phyloP scores from a whole-genome alignment of 2,329 filamentous ascomycete genomes.

The Penicillium glabrum region DNA sequence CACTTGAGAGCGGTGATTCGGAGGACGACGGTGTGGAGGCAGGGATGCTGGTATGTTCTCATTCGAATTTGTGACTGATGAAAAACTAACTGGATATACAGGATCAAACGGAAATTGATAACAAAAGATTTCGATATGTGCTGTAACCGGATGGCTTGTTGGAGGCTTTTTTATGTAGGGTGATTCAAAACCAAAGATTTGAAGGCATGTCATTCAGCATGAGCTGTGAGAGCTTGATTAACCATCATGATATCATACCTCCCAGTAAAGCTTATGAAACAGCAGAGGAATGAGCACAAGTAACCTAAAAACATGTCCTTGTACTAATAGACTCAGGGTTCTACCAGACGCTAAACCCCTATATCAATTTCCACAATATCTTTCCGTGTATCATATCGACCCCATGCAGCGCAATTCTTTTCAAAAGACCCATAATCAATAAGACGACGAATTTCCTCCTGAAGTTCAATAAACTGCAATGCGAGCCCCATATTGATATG shows the following conservation, averaged over 20 bases:
- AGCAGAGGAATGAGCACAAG: too few species aligned
- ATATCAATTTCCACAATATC: background rate
- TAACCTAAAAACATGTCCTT: background rate
- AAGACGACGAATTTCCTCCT: too few species aligned
- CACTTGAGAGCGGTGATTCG: conserved; percentile 40
- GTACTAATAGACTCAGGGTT: background rate
- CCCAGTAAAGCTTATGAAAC: too few species aligned
- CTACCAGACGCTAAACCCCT: background rate
- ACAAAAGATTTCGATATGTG: conserved; percentile 55
- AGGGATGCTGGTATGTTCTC: conserved; percentile 49
- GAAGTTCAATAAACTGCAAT: too few species aligned
- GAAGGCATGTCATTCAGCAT: too few species aligned
- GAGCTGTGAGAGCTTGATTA: too few species aligned
- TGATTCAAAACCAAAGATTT: background rate
- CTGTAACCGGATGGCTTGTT: conserved; percentile 29
- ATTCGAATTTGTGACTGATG: background rate
- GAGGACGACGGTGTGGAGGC: conserved; percentile 54
- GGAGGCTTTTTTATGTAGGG: background rate
- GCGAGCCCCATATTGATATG: too few species aligned
- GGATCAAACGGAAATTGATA: conserved; percentile 57
- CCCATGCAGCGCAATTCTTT: background rate
- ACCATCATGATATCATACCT: too few species aligned
- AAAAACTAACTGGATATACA: conserved; percentile 1
- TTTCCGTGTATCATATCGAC: background rate
- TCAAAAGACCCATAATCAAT: too few species aligned